These are phyloP conservation scores for Eimeria nieschulzi DNA, from an alignment of 169 alveolate species.

Conservation along the genomic window DNA sequence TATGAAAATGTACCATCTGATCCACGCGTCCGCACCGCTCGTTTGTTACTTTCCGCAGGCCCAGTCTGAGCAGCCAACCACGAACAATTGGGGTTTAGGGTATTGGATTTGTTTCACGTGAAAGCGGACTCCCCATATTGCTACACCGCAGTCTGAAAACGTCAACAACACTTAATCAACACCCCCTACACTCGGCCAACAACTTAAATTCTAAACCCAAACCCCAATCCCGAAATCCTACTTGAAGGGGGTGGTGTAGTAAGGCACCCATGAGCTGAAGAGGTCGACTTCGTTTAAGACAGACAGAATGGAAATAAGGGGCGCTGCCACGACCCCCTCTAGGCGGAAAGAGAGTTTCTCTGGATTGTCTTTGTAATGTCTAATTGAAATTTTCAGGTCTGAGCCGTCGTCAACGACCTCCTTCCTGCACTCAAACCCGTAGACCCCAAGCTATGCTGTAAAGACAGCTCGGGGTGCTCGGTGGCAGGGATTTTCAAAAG, in stretches of 20 bases:
- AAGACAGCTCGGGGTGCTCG: background rate
- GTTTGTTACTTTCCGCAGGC: conserved; percentile 55
- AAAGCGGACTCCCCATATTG: too few species aligned
- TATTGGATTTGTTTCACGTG: background rate
- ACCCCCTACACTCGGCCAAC: background rate
- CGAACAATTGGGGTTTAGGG: background rate
- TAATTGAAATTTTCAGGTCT: conserved; percentile 15
- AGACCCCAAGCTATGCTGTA: background rate
- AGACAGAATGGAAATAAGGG: conserved; percentile 60
- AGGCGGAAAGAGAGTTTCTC: conserved; percentile 59
- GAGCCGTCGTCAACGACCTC: conserved; percentile 37
- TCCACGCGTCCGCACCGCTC: conserved; percentile 68
- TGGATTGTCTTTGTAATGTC: conserved; percentile 62
- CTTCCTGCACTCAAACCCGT: conserved; percentile 4
- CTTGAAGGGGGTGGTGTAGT: conserved; percentile 72
- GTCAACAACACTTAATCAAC: background rate
- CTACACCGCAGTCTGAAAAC: background rate
- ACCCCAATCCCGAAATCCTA: conserved; percentile 1
- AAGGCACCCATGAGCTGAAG: conserved; percentile 70
- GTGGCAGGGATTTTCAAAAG: background rate
- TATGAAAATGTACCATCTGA: conserved; percentile 70
- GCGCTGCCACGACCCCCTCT: conserved; percentile 67
- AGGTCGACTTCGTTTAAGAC: conserved; percentile 74
- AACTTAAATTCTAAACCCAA: background rate
- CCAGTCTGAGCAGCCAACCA: conserved; percentile 50